Percentiles rank a stretch among this genome's conserved stretches.
phyloP scores from a whole-genome alignment of 176 grass and related monocot species.

The Saccharum officinarum region DNA sequence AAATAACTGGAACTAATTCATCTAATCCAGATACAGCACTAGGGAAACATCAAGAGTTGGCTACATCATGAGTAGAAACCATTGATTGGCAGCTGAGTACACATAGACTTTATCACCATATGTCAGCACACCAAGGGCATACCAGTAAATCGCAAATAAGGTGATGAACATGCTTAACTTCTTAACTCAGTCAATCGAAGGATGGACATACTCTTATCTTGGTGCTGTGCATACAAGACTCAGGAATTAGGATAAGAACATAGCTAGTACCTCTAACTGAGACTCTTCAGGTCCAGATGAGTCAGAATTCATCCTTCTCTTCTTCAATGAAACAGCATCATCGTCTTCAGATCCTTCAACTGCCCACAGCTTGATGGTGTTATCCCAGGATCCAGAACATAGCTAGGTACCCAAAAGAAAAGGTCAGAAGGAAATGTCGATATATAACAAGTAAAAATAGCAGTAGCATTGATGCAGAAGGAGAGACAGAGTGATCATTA shows the following conservation, averaged over 20 bases:
- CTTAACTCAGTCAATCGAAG: background rate
- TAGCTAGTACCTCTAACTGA: constrained; percentile 72
- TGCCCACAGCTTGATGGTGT: constrained; percentile 86
- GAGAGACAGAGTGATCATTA: constrained; percentile 37
- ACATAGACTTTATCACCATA: background rate
- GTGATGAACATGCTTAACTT: background rate
- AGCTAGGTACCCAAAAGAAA: constrained; percentile 52
- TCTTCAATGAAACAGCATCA: constrained; percentile 78
- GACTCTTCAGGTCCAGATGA: constrained; percentile 66
- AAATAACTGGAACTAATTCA: background rate
- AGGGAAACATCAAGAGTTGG: background rate
- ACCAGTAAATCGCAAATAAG: background rate
- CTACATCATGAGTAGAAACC: constrained; percentile 2
- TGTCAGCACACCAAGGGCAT: background rate
- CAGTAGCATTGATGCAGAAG: background rate
- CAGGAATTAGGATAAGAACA: constrained; percentile 18
- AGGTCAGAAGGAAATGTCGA: constrained; percentile 14
- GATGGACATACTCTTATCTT: background rate
- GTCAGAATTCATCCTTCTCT: constrained; percentile 71
- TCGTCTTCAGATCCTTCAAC: constrained; percentile 65
- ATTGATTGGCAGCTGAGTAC: background rate
- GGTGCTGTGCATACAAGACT: background rate
- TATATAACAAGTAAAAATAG: constrained; percentile 3
- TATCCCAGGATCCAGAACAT: constrained; percentile 97
- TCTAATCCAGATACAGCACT: background rate